These are phyloP conservation scores for Coccomyxa sp. DNA, from an alignment of 139 green algal genomes.

Conservation along the genomic window DNA sequence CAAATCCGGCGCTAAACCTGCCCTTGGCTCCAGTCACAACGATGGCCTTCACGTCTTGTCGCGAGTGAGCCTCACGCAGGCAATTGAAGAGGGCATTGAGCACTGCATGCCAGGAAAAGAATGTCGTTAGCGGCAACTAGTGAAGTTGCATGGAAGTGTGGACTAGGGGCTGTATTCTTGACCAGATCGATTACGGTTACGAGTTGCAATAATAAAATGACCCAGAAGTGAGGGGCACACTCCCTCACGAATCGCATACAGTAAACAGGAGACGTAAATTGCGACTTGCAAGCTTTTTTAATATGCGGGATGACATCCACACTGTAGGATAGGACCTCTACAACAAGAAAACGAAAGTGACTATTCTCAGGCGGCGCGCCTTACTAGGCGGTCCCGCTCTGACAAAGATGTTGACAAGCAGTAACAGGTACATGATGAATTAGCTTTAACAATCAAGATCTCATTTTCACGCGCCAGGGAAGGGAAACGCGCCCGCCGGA, in stretches of 20 bases:
- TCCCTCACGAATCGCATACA: neutral
- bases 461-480: neutral
- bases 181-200: neutral
- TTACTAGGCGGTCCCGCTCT: no score
- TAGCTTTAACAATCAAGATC: neutral
- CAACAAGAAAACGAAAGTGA: neutral
- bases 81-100: conserved; percentile 72
- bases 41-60: conserved; percentile 75
- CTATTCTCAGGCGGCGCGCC: neutral
- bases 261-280: neutral
- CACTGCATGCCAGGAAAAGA: conserved; percentile 51
- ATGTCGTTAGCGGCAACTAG: neutral
- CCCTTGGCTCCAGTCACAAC: conserved; percentile 78
- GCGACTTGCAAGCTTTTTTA: neutral
- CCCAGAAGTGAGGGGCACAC: neutral
- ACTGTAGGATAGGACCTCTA: neutral
- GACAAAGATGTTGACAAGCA: neutral
- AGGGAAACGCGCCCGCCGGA: conserved; percentile 47
- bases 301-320: no score
- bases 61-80: conserved; percentile 64
- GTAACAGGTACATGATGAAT: neutral
- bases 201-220: neutral
- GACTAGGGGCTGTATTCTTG: neutral
- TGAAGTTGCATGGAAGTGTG: neutral
- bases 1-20: conserved; percentile 92